Evolutionary conservation across 768 basidiomycete genomes (phyloP), one percentile per base, ranked within the genome.

Genomic region (Wakefieldia striispora): DNA sequence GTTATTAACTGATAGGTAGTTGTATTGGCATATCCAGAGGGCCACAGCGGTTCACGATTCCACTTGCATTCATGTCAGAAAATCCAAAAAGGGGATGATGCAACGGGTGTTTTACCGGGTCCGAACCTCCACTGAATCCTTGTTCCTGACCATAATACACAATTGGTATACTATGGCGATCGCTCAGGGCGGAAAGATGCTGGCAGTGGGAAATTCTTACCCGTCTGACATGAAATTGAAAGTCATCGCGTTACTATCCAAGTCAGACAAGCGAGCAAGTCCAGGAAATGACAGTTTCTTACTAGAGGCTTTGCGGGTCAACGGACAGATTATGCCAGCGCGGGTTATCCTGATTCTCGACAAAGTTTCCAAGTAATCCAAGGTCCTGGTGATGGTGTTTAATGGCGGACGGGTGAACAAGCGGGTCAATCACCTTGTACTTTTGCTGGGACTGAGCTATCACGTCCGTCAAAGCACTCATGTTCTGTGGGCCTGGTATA

Each of bases 41-140:
- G 68, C 88, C 88, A 91, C 29, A 89, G 70, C 5, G 88, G 79
- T 60, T 87, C 88, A 43, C 89, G 81, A 62, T 91, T 91, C 54
- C 72, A 77, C 84, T 87, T 33, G 27, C 10, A 23, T 47, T 14
- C 42, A 44, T 43, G 40, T 33, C 43, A 23, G 26, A 26, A 29
- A 13, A 11, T 29, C 2, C 29, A 12, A 29, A 11, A 11, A 29
- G 29, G 29, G 12, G 29, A 29, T 11, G 12, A 29, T 29, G 29
- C 29, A 29, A 29, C 13, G 29, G 3, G 29, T 29, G 29, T 29
- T 13, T 13, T 29, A 29, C 29, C 29, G 17, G 13, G 17, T 91
- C 88, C 8, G 64, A 68, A 59, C 68, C 70, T 29, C 88, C 89
- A 47, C 68, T 71, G 64, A 87, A 84, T 35, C 75, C 70, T 62